Percentiles rank a stretch among this genome's conserved stretches.
phyloP scores from a whole-genome alignment of 148 eudicot species.

The Rhododendron williamsianum region DNA sequence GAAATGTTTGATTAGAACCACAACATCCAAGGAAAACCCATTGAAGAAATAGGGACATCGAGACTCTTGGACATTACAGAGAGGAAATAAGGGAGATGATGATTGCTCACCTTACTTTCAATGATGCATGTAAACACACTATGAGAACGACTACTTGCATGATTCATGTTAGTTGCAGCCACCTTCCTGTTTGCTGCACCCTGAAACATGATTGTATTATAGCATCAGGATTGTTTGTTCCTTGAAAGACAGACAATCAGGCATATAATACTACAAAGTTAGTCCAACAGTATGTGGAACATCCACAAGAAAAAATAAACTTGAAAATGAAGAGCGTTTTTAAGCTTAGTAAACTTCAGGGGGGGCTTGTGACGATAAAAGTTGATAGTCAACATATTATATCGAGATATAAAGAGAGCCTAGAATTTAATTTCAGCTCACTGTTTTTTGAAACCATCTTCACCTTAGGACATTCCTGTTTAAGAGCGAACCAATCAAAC shows the following conservation, averaged over 20 bases:
- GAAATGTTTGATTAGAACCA: slow-evolving; percentile 11
- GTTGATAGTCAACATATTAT: neutral
- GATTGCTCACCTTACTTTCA: slow-evolving; percentile 74
- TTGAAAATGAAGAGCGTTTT: neutral
- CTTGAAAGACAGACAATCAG: neutral
- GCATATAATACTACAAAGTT: neutral
- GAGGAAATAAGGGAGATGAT: neutral
- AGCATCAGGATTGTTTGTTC: neutral
- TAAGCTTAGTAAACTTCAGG: neutral
- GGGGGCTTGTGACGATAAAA: neutral
- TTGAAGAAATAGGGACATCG: neutral
- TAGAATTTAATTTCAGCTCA: neutral
- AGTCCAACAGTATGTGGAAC: neutral
- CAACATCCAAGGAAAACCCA: neutral
- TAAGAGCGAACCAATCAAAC: neutral
- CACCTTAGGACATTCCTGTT: neutral
- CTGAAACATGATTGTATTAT: slow-evolving; percentile 28
- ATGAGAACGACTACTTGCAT: slow-evolving; percentile 98
- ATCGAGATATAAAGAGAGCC: neutral
- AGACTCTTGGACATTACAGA: neutral
- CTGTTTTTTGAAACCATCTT: neutral
- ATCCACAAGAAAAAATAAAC: neutral
- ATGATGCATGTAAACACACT: slow-evolving; percentile 92
- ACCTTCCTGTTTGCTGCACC: slow-evolving; percentile 96
- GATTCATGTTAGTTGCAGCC: slow-evolving; percentile 98